phyloP scores from a whole-genome alignment of 73 alveolate genomes.

The Diophrys sp. region DNA sequence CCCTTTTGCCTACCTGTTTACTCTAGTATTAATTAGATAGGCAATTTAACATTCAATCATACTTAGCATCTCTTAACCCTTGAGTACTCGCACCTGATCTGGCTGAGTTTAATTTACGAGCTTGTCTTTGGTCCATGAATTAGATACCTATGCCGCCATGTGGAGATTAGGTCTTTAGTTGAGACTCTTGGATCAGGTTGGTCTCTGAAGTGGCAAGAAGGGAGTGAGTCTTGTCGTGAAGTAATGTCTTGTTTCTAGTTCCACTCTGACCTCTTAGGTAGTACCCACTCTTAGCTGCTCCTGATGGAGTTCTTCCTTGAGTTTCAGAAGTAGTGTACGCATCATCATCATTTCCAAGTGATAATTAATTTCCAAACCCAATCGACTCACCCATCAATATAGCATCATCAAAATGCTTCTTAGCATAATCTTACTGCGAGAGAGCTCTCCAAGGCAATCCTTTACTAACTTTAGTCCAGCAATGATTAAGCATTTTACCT shows the following conservation, averaged over 20 bases:
- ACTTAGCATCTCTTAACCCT: not conserved
- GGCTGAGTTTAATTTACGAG: not conserved
- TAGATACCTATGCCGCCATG: too few species aligned
- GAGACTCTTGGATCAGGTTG: not conserved
- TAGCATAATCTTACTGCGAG: not conserved
- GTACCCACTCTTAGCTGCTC: not conserved
- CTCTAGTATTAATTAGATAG: too few species aligned
- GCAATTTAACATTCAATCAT: too few species aligned
- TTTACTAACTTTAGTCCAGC: not conserved
- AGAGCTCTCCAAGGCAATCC: not conserved
- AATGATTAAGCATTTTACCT: constrained; percentile 16
- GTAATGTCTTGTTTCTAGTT: too few species aligned
- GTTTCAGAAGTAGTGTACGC: too few species aligned
- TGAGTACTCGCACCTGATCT: not conserved
- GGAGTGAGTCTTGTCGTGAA: not conserved
- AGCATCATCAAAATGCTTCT: not conserved
- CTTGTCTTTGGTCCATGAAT: too few species aligned
- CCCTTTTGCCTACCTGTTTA: too few species aligned
- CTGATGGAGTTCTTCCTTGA: not conserved
- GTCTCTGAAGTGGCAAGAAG: not conserved
- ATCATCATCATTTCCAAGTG: too few species aligned
- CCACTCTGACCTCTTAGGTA: too few species aligned
- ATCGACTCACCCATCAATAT: not conserved
- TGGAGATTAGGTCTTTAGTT: too few species aligned
- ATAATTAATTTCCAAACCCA: too few species aligned